These are phyloP conservation scores for Hsuehochloa calcarea DNA, from an alignment of 176 grass and related monocot genomes.

Conservation along the genomic window DNA sequence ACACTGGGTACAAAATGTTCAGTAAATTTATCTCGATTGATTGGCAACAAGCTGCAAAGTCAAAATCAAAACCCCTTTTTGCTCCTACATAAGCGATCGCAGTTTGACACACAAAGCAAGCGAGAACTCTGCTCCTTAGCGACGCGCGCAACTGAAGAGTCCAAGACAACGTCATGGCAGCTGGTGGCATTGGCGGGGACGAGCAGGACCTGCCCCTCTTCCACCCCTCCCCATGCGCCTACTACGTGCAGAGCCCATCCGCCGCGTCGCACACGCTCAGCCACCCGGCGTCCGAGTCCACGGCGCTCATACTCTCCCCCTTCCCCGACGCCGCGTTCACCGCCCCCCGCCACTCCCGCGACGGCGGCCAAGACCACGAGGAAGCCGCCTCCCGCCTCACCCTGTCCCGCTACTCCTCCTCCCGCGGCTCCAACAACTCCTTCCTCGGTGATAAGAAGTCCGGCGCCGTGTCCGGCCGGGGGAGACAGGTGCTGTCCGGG, in stretches of 20 bases:
- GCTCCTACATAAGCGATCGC: conserved; percentile 6
- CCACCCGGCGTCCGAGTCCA: conserved; percentile 60
- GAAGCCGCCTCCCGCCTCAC: conserved; percentile 61
- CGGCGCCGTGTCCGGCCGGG: not conserved
- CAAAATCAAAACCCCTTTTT: not conserved
- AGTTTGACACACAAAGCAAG: conserved; percentile 1
- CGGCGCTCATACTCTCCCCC: conserved; percentile 54
- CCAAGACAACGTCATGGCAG: conserved; percentile 11
- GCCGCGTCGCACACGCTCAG: conserved; percentile 66
- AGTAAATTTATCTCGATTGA: too few species aligned
- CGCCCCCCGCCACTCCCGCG: conserved; percentile 20
- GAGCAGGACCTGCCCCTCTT: conserved; percentile 70
- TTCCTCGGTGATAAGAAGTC: conserved; percentile 68
- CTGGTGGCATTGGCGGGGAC: conserved; percentile 13
- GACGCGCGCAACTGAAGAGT: not conserved
- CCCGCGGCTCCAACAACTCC: conserved; percentile 77
- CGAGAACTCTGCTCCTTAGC: not conserved
- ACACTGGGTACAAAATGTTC: not conserved
- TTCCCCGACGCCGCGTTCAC: conserved; percentile 49
- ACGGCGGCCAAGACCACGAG: conserved; percentile 17
- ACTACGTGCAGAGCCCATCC: conserved; percentile 96
- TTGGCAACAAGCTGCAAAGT: not conserved
- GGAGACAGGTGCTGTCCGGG: conserved; percentile 40
- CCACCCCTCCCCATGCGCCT: conserved; percentile 65
- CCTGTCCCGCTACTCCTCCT: conserved; percentile 90